Conservation (phyloP, 441 rosid species). For the Lepidium campestre region DNA sequence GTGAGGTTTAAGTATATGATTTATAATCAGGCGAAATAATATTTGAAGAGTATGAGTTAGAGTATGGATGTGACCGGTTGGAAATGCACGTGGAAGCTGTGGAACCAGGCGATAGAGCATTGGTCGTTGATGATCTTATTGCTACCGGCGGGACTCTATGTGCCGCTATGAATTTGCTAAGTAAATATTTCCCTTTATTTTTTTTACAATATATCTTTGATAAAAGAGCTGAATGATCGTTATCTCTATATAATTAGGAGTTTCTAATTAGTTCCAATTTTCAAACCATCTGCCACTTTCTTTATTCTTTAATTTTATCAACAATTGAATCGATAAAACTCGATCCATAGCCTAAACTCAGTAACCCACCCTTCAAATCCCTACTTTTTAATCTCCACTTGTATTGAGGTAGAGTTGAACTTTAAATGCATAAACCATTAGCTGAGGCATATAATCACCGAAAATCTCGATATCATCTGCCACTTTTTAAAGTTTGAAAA, state of each 20-base stretch:
- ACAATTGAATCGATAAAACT: too few relatives aligned
- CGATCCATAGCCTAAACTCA: too few relatives aligned
- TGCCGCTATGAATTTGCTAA: slow-evolving; percentile 75
- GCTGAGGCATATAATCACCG: too few relatives aligned
- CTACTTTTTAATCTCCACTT: too few relatives aligned
- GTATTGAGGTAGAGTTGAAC: too few relatives aligned
- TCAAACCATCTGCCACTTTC: background rate
- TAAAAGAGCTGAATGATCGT: background rate
- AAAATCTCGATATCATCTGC: too few relatives aligned
- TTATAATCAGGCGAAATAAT: slow-evolving; percentile 53
- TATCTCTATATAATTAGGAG: background rate
- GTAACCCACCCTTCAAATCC: too few relatives aligned
- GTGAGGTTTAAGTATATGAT: background rate
- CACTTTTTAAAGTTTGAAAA: too few relatives aligned
- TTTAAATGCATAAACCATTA: too few relatives aligned
- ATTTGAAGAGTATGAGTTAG: slow-evolving; percentile 66
- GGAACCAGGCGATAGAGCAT: slow-evolving; percentile 55
- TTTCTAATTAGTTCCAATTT: background rate
- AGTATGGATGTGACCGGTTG: slow-evolving; percentile 76
- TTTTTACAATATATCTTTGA: background rate
- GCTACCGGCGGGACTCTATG: slow-evolving; percentile 91
- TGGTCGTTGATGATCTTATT: slow-evolving; percentile 80
- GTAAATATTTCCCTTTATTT: slow-evolving; percentile 29
- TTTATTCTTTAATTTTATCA: too few relatives aligned
- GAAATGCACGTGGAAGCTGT: slow-evolving; percentile 90